A percentile compares a stretch with the other conserved stretches of the same genome.
Conservation (phyloP, 805 yeast species). For the Hanseniaspora lachancei region DNA sequence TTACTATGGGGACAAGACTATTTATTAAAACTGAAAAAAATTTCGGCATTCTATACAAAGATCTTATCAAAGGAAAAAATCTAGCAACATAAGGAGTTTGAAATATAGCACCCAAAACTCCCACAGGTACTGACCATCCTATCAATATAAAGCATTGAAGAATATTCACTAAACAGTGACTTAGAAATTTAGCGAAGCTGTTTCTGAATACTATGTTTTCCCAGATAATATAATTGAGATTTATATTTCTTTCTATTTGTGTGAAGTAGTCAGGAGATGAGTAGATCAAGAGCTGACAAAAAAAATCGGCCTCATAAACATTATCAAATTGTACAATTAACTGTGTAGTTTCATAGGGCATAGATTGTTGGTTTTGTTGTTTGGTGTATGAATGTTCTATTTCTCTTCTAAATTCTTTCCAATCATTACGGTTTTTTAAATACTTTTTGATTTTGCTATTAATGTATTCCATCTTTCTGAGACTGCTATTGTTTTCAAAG, state of each 20-base stretch:
- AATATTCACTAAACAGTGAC: constrained; percentile 34
- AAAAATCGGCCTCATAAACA: constrained; percentile 46
- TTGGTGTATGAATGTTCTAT: not conserved
- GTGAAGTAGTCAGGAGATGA: constrained; percentile 33
- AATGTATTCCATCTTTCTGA: not conserved
- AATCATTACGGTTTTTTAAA: constrained; percentile 13
- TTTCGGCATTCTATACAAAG: not conserved
- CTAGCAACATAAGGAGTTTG: constrained; percentile 56
- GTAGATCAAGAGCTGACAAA: constrained; percentile 45
- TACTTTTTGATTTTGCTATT: not conserved
- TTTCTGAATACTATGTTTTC: constrained; percentile 35
- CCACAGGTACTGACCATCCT: constrained; percentile 74
- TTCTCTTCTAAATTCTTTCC: not conserved
- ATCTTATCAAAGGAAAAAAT: constrained; percentile 43
- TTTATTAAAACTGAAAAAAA: constrained; percentile 32
- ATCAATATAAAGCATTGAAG: constrained; percentile 39
- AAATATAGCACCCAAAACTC: constrained; percentile 61
- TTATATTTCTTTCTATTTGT: constrained; percentile 37
- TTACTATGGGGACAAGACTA: constrained; percentile 46
- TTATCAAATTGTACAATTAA: constrained; percentile 50
- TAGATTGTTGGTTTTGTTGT: not conserved
- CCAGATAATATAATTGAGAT: constrained; percentile 67
- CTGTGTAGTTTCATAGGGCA: constrained; percentile 27
- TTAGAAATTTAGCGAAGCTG: constrained; percentile 28
- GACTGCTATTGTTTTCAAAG: not conserved